phyloP scores from a whole-genome alignment of 306 rosid genomes.

The Lathyrus tuberosus region DNA sequence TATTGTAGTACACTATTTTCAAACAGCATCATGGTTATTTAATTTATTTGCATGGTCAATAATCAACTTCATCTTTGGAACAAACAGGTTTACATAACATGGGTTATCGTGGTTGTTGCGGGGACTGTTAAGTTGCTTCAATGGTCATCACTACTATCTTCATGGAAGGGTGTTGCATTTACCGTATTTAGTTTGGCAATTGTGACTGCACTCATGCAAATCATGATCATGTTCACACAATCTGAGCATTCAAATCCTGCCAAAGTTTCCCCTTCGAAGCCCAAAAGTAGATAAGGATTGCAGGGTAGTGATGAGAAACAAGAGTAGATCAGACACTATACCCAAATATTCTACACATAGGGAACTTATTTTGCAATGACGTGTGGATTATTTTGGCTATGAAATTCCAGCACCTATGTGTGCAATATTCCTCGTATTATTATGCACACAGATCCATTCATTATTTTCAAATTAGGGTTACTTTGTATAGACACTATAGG shows the following conservation, averaged over 20 bases:
- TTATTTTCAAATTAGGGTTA: constrained; percentile 43
- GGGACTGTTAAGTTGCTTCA: constrained; percentile 72
- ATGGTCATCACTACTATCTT: constrained; percentile 72
- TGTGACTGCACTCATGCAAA: constrained; percentile 77
- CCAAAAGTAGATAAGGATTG: constrained; percentile 40
- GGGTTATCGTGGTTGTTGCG: constrained; percentile 62
- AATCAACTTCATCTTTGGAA: constrained; percentile 24
- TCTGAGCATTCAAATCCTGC: constrained; percentile 84
- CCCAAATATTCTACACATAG: constrained; percentile 20
- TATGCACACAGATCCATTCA: constrained; percentile 43
- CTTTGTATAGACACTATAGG: constrained; percentile 39
- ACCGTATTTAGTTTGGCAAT: constrained; percentile 55
- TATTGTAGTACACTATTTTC: constrained; percentile 5
- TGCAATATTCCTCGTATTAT: constrained; percentile 26
- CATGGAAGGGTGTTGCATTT: constrained; percentile 87
- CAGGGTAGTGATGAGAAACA: constrained; percentile 53
- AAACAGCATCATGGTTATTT: not conserved
- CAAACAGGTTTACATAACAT: constrained; percentile 77
- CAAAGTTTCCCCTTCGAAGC: constrained; percentile 59
- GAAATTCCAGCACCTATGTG: constrained; percentile 28
- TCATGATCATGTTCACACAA: constrained; percentile 84
- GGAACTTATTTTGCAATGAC: constrained; percentile 24
- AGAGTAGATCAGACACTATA: constrained; percentile 43
- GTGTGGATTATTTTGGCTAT: constrained; percentile 29
- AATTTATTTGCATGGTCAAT: constrained; percentile 22